Base-by-base conservation (phyloP, 2,329 filamentous ascomycete genomes). In the Conoideocrella luteorostrata region DNA sequence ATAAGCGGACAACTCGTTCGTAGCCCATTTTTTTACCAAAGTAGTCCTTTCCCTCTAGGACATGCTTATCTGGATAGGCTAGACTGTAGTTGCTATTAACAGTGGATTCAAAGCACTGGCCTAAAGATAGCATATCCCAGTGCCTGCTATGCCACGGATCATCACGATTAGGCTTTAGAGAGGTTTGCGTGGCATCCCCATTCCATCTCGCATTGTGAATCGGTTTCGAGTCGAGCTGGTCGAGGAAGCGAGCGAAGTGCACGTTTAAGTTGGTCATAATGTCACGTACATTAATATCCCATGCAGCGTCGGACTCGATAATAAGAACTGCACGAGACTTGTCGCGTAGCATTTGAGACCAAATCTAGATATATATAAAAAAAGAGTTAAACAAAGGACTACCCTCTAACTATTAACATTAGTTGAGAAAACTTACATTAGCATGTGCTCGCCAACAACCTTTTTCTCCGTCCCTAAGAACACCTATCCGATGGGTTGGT, bases 231-330 rank as follows among this genome's bases (percentile, higher is more conserved):
- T 6, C 13, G n/a, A 10, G 37, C 21, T n/a, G 2, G n/a, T n/a
- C 11, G 12, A 43, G 23, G 26, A 43, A 43, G 4, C 20, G 18
- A 17, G 12, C 15, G 3, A 43, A 38, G 15, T 43, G 23, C 7
- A 6, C 10, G 46, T 57, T 57, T 11, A 56, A 43, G 30, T 39
- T 41, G 10, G 45, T 37, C 51, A 57, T 57, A 44, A 56, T 53
- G 11, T 47, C 45, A 4, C 52, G 53, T 13, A 58, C 26, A 34
- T 58, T 50, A 36, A 57, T 26, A 29, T 60, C 56, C 56, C 56
- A 60, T 5, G 48, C 51, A 15, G 57, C 56, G 42, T 60, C 57
- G 22, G 56, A 56, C 30, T 61, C 58, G 21, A 61, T 43, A 35
- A 59, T 49, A 15, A 61, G 42, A 29, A 56, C 45, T 4, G 55